Evolutionary conservation across 352 stramenopile genomes (phyloP), one percentile per base, ranked within the genome.

Genomic region (Globisporangium sylvaticum): DNA sequence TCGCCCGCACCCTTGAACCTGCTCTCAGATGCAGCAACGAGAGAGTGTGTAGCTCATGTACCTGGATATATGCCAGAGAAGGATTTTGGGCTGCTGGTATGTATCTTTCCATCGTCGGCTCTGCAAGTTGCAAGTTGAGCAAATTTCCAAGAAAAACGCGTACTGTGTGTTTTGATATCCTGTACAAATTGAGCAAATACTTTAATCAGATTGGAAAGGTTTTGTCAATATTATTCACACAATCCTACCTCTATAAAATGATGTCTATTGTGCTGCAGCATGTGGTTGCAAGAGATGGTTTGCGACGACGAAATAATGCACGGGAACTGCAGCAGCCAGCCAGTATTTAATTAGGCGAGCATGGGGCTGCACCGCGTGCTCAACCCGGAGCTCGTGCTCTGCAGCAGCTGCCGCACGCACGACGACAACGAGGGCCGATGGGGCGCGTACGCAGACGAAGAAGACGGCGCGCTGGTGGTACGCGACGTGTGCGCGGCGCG

Each of bases 381-480:
- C 25, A 72, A 77, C 25, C 84, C 84, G 37, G 58, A 74, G 75
- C 81, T 92, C 32, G 81, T 89, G 65, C 78, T 92, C 32, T 92
- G 84, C 69, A 68, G 65, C 27, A 59, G 50, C 37, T 92, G 84
- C 60, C 74, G 83, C 58, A 60, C 76, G 0, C 65, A 66, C 32
- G 67, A 73, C 27, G 73, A 75, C 32, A 67, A 79, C 46, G 73
- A 77, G 54, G 56, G 34, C 42, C 63, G 44, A 20, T 90, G 64
- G 76, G 48, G 62, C 56, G 67, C 57, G 34, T 79, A 84, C 42
- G 65, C 67, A 6, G 72, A 55, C 25, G 67, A 63, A 20, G 65
- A 68, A 0, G 72, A 83, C 53, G 50, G 75, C 42, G 52, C 77
- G 25, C 58, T 92, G 67, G 69, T 88, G 15, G 70, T 87, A 54